A percentile compares a stretch with the other conserved stretches of the same genome.
Conservation (phyloP, 148 eudicot genomes). For the Vaccinium darrowii region DNA sequence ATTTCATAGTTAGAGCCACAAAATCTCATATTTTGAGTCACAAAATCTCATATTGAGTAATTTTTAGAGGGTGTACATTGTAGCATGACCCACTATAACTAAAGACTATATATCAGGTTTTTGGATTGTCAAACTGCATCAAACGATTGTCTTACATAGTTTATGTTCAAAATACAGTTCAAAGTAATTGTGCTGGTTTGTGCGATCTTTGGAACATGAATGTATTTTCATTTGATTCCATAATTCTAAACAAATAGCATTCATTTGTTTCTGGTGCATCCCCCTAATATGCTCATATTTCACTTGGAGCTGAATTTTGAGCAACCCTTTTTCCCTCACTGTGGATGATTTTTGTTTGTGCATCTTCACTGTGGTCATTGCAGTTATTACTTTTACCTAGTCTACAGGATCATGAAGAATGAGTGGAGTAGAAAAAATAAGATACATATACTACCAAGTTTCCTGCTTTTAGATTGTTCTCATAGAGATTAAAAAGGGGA, state of each 20-base stretch:
- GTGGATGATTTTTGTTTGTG: background rate
- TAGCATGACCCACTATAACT: too few species aligned
- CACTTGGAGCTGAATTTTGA: background rate
- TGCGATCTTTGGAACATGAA: background rate
- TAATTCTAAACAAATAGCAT: background rate
- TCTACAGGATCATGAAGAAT: background rate
- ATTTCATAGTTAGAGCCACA: too few species aligned
- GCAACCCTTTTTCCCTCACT: background rate
- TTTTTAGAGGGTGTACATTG: too few species aligned
- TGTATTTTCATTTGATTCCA: background rate
- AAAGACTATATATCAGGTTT: background rate
- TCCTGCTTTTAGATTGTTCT: background rate
- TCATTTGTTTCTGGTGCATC: background rate
- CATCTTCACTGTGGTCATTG: background rate
- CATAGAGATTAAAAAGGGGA: background rate
- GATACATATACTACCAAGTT: background rate
- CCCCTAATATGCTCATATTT: background rate
- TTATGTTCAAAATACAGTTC: background rate
- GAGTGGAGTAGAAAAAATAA: background rate
- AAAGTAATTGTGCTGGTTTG: background rate
- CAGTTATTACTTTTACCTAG: background rate
- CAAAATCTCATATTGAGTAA: too few species aligned
- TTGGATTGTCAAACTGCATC: background rate
- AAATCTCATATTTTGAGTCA: too few species aligned
- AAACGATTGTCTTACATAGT: background rate